Conservation (phyloP, 2,329 filamentous ascomycete genomes). For the Colletotrichum liriopes region DNA sequence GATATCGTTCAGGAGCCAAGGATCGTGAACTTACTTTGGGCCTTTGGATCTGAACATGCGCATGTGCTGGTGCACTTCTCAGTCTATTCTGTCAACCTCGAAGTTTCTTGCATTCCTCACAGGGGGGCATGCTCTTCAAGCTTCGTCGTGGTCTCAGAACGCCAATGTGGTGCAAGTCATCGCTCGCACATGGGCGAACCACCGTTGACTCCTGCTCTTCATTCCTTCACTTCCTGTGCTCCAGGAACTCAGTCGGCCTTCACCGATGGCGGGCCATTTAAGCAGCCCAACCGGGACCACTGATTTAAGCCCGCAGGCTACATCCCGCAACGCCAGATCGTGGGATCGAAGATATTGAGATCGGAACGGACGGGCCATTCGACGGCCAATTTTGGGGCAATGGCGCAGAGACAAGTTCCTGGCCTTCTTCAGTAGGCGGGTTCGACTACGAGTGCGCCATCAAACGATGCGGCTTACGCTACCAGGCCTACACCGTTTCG, state of each 20-base stretch:
- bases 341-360: not conserved
- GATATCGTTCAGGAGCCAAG: not conserved
- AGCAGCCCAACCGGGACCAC: not conserved
- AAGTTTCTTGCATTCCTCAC: not conserved
- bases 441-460: not conserved
- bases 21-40: not conserved
- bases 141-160: not conserved
- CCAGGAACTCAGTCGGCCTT: not conserved
- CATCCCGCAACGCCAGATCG: not conserved
- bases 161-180: not conserved
- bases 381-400: not conserved
- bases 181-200: not conserved
- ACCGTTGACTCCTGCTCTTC: not conserved
- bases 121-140: not conserved
- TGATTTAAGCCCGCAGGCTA: too few relatives aligned
- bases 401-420: not conserved
- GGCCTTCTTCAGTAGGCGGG: not conserved
- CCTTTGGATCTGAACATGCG: not conserved
- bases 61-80: not conserved
- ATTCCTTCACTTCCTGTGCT: not conserved
- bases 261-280: not conserved
- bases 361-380: not conserved
- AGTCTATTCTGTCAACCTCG: not conserved
- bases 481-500: not conserved
- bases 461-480: constrained; percentile 5